Conservation (phyloP, 1,284 basidiomycete species). For the Ceratobasidium sp. region DNA sequence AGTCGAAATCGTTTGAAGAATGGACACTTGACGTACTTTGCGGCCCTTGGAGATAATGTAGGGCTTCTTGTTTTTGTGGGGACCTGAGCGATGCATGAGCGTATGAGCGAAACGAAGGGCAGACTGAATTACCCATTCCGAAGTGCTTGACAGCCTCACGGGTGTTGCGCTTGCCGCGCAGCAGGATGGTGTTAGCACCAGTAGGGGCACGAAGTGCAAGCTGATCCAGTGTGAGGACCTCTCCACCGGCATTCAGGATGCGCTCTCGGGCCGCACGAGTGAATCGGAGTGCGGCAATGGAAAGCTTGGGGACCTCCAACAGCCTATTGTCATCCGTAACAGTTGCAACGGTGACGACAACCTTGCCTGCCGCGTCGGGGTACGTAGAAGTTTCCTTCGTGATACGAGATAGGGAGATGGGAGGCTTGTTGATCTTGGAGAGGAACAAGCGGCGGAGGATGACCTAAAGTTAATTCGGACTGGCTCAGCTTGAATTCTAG, state of each 20-base stretch:
- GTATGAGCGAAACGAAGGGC: slow-evolving; percentile 43
- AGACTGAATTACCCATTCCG: slow-evolving; percentile 72
- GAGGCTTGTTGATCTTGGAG: slow-evolving; percentile 97
- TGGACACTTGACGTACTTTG: slow-evolving; percentile 64
- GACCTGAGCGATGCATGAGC: slow-evolving; percentile 53
- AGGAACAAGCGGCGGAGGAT: slow-evolving; percentile 97
- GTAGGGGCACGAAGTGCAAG: slow-evolving; percentile 93
- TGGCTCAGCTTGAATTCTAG: slow-evolving; percentile 38
- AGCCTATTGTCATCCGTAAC: slow-evolving; percentile 97
- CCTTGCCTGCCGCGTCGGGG: slow-evolving; percentile 78
- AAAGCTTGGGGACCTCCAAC: slow-evolving; percentile 86
- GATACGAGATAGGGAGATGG: slow-evolving; percentile 92
- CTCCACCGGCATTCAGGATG: slow-evolving; percentile 95
- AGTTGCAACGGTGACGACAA: slow-evolving; percentile 89
- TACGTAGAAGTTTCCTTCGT: slow-evolving; percentile 78
- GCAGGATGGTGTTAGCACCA: slow-evolving; percentile 92
- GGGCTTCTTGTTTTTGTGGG: slow-evolving; percentile 93
- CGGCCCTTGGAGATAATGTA: slow-evolving; percentile 94
- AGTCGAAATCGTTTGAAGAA: neutral
- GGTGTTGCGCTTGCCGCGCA: slow-evolving; percentile 91
- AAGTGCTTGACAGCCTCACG: slow-evolving; percentile 98
- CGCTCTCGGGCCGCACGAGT: slow-evolving; percentile 91
- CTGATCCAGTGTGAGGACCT: slow-evolving; percentile 95
- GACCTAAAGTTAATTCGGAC: slow-evolving; percentile 57
- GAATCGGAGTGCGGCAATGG: slow-evolving; percentile 95